Evolutionary conservation across 2,329 filamentous ascomycete genomes (phyloP), one percentile per base, ranked within the genome.

Genomic region (Beauveria sp.): DNA sequence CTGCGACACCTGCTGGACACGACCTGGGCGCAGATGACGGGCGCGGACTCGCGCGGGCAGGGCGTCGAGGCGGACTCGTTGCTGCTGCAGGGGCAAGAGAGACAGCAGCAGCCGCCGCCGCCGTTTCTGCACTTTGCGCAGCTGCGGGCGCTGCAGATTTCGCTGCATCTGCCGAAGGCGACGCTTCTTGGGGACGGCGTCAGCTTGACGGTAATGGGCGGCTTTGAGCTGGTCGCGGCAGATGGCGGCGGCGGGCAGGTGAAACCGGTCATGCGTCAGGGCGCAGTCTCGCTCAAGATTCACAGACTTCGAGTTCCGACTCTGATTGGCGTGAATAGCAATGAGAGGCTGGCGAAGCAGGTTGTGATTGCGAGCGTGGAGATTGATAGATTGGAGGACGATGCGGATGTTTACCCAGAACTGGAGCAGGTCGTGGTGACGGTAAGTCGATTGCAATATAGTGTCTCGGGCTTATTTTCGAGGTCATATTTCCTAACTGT

Each of bases 241-340:
- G 71, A 16, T 64, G 63, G 68, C 65, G 4, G 64, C 18, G 59
- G 62, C 8, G 58, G 62, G 8, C n/a, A 4, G 41, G 60, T 63
- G 4, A 62, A 70, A 55, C 65, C 3, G 66, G 66, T 30, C 70
- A 72, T 22, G 72, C 68, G 14, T 30, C 70, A 66, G 60, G 53
- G 54, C 40, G 60, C 53, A 3, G 41, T 58, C 60, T 69, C 44
- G 30, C 70, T 89, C 51, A 76, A 77, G 43, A 70, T 91, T 9
- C 78, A 80, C 52, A 79, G 81, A 22, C 70, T 92, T 55, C 79
- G 79, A 43, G 78, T 91, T 10, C 86, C 88, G 28, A 85, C 84
- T 37, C 71, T 92, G 55, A 83, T 92, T 52, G 89, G 89, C 1
- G 82, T 92, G 30, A 91, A 92, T 67, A 71, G 76, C 24, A 88